These are phyloP conservation scores for Syncephalastrum monosporum DNA, from an alignment of 371 early-diverging fungal genomes.

Conservation along the genomic window DNA sequence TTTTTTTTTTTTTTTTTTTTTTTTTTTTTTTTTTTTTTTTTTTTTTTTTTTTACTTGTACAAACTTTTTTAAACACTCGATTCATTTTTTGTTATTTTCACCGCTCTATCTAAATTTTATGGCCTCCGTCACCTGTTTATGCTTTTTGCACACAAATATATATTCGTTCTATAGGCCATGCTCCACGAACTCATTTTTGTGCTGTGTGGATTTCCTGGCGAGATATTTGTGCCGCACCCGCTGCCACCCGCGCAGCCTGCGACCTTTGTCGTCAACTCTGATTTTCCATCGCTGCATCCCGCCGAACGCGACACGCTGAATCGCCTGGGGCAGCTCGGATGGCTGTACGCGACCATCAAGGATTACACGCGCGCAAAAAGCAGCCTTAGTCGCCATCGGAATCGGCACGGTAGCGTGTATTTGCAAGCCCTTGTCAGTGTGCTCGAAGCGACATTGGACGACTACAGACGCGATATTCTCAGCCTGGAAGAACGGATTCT, in stretches of 20 bases:
- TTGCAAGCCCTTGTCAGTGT: constrained; percentile 53
- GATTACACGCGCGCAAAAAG: constrained; percentile 33
- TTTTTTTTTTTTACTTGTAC: no score
- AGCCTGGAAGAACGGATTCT: constrained; percentile 56
- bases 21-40: no score
- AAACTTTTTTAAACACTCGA: no score
- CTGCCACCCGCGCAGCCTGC: constrained; percentile 34
- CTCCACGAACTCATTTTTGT: constrained; percentile 78
- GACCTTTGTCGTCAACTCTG: constrained; percentile 56
- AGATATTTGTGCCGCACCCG: constrained; percentile 65
- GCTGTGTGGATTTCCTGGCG: constrained; percentile 67
- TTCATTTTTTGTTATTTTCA: no score
- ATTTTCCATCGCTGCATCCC: constrained; percentile 66
- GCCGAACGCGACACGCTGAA: constrained; percentile 68
- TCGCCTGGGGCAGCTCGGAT: constrained; percentile 66
- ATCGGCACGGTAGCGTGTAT: constrained; percentile 29
- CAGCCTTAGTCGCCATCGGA: constrained; percentile 11
- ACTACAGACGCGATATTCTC: constrained; percentile 56
- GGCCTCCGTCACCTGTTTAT: no score
- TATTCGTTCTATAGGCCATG: constrained; percentile 37
- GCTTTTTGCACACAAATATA: no score
- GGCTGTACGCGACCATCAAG: constrained; percentile 46
- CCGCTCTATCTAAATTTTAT: no score
- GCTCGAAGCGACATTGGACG: constrained; percentile 48
- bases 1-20: no score